Evolutionary conservation across 2,329 filamentous ascomycete genomes (phyloP).

Genomic region (Diaporthe humulicola): DNA sequence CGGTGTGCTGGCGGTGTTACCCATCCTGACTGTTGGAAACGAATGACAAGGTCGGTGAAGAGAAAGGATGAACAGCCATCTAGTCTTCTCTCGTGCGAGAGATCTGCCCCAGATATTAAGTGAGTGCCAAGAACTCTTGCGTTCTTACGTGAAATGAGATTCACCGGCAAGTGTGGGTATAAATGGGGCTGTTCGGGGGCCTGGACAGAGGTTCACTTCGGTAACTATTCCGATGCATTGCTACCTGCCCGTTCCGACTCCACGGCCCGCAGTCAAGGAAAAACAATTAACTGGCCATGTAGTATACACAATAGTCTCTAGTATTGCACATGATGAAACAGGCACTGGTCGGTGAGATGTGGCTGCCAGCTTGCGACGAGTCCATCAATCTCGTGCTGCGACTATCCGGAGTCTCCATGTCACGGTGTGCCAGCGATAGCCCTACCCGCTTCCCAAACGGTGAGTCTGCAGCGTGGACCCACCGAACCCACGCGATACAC

Average conservation of each 20-base stretch:
- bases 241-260: conserved; percentile 3
- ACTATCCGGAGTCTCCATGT: not conserved
- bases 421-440: not conserved
- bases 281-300: not conserved
- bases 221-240: not conserved
- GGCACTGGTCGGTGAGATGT: not conserved
- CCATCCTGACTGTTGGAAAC: conserved; percentile 25
- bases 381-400: not conserved
- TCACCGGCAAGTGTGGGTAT: conserved; percentile 25
- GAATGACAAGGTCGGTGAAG: conserved; percentile 13
- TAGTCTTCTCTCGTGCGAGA: not conserved
- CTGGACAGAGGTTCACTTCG: conserved; percentile 19
- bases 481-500: not conserved
- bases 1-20: conserved; percentile 21
- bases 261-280: not conserved
- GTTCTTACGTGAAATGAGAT: conserved; percentile 23
- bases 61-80: not conserved
- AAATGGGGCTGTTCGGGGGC: conserved; percentile 11
- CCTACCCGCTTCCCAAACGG: not conserved
- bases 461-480: conserved; percentile 19
- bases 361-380: not conserved
- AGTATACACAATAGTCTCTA: too few species aligned
- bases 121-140: conserved; percentile 6
- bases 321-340: not conserved
- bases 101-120: conserved; percentile 18